These are phyloP conservation scores for Oryza officinalis DNA, from an alignment of 176 grass and related monocot genomes.

Conservation along the genomic window DNA sequence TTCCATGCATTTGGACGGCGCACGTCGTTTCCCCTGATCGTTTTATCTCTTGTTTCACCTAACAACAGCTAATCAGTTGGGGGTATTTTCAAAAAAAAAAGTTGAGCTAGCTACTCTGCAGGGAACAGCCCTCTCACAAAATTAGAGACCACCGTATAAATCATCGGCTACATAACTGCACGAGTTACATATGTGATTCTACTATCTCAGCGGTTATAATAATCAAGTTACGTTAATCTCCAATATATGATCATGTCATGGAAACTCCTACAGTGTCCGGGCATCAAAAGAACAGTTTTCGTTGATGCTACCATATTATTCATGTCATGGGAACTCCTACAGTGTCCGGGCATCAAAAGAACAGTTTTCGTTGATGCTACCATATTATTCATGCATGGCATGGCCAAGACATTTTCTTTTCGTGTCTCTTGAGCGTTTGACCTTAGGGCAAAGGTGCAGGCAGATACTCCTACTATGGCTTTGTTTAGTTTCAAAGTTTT, in stretches of 20 bases:
- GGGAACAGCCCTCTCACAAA: too few relatives aligned
- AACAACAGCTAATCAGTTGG: not conserved
- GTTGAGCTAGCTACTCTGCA: not conserved
- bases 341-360: not conserved
- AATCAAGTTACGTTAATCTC: not conserved
- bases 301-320: too few relatives aligned
- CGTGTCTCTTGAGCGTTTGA: not conserved
- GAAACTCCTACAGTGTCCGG: not conserved
- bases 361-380: not conserved
- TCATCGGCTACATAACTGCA: too few relatives aligned
- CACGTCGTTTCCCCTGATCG: not conserved
- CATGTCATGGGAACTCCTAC: not conserved
- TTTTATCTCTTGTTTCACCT: not conserved
- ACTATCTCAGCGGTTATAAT: too few relatives aligned
- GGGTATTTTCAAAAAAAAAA: not conserved
- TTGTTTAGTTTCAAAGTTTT: too few relatives aligned
- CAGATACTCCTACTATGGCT: not conserved
- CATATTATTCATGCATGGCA: not conserved
- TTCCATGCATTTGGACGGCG: not conserved
- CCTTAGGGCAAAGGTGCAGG: not conserved
- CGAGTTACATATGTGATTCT: too few relatives aligned
- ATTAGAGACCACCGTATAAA: too few relatives aligned
- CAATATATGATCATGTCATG: not conserved
- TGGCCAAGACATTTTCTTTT: not conserved
- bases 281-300: too few relatives aligned